Conservation (phyloP, 495 filamentous ascomycete species). For the Hyaloscypha finlandica region DNA sequence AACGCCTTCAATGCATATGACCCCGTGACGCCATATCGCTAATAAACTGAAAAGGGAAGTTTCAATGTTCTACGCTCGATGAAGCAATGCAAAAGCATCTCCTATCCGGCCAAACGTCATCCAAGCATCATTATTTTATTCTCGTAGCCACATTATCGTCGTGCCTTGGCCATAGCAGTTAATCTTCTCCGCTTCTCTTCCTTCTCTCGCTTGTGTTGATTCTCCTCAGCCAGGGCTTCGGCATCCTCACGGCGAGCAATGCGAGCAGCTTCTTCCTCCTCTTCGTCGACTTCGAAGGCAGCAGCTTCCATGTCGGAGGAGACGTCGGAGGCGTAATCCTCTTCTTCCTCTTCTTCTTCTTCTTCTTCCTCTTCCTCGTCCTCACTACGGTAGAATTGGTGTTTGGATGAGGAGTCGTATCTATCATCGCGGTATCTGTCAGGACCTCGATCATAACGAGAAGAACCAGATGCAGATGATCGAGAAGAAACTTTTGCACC, state of each 20-base stretch:
- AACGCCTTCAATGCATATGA: slow-evolving; percentile 30
- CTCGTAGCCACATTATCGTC: slow-evolving; percentile 20
- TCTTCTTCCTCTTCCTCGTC: slow-evolving; percentile 48
- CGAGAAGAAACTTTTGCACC: slow-evolving; percentile 28
- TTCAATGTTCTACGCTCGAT: slow-evolving; percentile 1
- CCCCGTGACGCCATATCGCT: slow-evolving; percentile 30
- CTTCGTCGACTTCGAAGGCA: slow-evolving; percentile 57
- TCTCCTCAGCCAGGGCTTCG: slow-evolving; percentile 43
- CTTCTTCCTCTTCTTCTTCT: slow-evolving; percentile 58
- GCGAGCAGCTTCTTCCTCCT: slow-evolving; percentile 52
- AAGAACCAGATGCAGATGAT: slow-evolving; percentile 13
- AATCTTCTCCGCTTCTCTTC: slow-evolving; percentile 34
- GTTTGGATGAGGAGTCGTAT: slow-evolving; percentile 19
- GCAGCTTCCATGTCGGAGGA: slow-evolving; percentile 67
- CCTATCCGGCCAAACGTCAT: neutral
- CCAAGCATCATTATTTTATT: slow-evolving; percentile 6
- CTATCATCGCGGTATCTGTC: slow-evolving; percentile 23
- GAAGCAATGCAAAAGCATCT: neutral
- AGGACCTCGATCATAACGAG: slow-evolving; percentile 32
- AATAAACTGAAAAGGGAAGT: slow-evolving; percentile 5
- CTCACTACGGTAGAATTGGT: slow-evolving; percentile 35
- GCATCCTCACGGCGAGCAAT: slow-evolving; percentile 55
- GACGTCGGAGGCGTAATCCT: slow-evolving; percentile 52
- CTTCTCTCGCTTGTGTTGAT: slow-evolving; percentile 33
- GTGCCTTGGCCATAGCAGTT: slow-evolving; percentile 29